Percentiles rank a stretch among this genome's conserved stretches.
Evolutionary conservation across 2,329 filamentous ascomycete genomes (phyloP).

Genomic region (Blumeria graminis): DNA sequence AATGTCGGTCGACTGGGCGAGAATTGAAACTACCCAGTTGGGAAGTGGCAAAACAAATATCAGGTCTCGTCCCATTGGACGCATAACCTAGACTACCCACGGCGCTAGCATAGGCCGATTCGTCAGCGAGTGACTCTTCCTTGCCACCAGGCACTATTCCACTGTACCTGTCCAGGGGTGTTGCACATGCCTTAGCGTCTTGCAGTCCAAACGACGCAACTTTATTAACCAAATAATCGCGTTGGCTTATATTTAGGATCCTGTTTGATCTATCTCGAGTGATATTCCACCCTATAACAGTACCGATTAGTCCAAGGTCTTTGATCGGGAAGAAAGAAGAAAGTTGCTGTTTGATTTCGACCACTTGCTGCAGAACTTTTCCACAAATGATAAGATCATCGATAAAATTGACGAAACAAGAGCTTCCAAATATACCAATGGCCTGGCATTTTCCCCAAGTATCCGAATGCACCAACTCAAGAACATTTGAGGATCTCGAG

Average conservation of each 20-base stretch:
- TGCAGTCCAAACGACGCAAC: not conserved
- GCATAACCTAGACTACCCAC: not conserved
- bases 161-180: not conserved
- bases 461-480: not conserved
- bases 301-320: not conserved
- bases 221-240: not conserved
- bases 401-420: not conserved
- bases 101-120: not conserved
- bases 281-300: not conserved
- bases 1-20: not conserved
- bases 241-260: not conserved
- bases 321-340: not conserved
- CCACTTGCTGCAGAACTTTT: not conserved
- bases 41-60: not conserved
- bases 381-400: not conserved
- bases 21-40: not conserved
- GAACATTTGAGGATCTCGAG: not conserved
- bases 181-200: not conserved
- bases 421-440: not conserved
- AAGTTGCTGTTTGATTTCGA: not conserved
- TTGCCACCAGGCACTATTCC: not conserved
- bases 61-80: not conserved
- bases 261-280: not conserved
- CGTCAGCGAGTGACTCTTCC: not conserved
- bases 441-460: not conserved